phyloP scores from a whole-genome alignment of 768 basidiomycete species.

The Boletus tomentosulus region DNA sequence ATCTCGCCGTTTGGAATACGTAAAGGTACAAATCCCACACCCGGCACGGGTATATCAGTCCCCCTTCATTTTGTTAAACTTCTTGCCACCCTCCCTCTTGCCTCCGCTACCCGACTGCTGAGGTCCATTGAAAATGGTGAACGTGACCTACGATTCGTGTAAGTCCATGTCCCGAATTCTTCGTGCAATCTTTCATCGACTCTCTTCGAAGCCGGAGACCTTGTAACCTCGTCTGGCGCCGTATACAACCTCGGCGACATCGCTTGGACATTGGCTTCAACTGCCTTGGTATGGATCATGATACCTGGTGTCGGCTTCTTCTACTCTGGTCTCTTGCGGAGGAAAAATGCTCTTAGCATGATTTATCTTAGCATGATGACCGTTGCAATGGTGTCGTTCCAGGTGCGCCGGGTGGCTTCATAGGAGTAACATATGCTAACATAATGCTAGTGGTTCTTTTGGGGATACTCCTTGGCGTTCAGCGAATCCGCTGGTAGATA shows the following conservation, averaged over 20 bases:
- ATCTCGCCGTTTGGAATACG: constrained; percentile 14
- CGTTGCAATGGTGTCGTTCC: constrained; percentile 77
- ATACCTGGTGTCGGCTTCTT: constrained; percentile 83
- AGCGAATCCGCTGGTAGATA: constrained; percentile 67
- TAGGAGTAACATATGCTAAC: neutral
- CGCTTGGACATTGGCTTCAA: constrained; percentile 66
- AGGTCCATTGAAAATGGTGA: constrained; percentile 34
- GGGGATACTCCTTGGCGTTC: constrained; percentile 94
- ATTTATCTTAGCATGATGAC: constrained; percentile 77
- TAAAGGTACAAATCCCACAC: constrained; percentile 20
- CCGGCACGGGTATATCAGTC: constrained; percentile 17
- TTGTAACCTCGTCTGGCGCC: constrained; percentile 19
- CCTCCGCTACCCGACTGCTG: neutral
- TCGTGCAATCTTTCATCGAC: neutral
- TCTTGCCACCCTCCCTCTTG: constrained; percentile 1
- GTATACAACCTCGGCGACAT: constrained; percentile 63
- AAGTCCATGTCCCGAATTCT: constrained; percentile 4
- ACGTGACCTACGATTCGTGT: constrained; percentile 42
- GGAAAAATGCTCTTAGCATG: constrained; percentile 93
- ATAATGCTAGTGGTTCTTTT: constrained; percentile 82
- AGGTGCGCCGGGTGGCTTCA: constrained; percentile 59
- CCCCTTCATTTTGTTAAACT: neutral
- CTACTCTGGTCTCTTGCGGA: constrained; percentile 85
- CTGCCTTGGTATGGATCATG: constrained; percentile 83
- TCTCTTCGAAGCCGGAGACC: constrained; percentile 34